Percentiles rank a stretch among this genome's conserved stretches.
Conservation (phyloP, 352 stramenopile species). For the Globisporangium nodosum region DNA sequence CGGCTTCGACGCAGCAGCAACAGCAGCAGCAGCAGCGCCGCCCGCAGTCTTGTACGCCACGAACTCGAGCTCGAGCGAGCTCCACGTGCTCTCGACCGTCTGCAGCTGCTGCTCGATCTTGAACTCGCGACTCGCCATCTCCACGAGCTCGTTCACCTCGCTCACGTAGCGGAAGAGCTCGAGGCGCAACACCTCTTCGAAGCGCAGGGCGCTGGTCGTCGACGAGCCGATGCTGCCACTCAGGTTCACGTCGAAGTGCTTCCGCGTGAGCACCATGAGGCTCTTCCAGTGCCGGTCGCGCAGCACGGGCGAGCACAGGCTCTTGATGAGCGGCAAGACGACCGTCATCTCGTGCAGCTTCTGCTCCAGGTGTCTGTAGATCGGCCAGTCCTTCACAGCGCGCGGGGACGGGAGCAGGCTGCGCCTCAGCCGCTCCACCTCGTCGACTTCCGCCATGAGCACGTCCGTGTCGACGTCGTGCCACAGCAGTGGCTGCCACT, state of each 20-base stretch:
- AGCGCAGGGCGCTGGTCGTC: conserved; percentile 44
- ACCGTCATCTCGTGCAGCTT: conserved; percentile 90
- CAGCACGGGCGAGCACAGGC: conserved; percentile 85
- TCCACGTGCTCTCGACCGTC: conserved; percentile 90
- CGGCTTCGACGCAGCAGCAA: not conserved
- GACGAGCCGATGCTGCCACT: not conserved
- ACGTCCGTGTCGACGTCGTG: conserved; percentile 84
- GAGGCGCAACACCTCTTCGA: conserved; percentile 92
- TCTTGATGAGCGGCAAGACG: conserved; percentile 88
- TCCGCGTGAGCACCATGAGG: conserved; percentile 80
- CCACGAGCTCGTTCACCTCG: conserved; percentile 93
- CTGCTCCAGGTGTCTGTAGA: conserved; percentile 90
- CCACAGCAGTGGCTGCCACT: conserved; percentile 89
- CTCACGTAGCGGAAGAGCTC: conserved; percentile 91
- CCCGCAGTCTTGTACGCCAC: conserved; percentile 80
- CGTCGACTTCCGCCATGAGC: conserved; percentile 89
- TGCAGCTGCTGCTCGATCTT: conserved; percentile 97
- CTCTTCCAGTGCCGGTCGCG: conserved; percentile 87
- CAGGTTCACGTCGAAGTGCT: conserved; percentile 75
- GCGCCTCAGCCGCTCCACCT: conserved; percentile 50
- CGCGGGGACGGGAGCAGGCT: conserved; percentile 44
- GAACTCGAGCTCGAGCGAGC: conserved; percentile 89
- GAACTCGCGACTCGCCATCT: conserved; percentile 94
- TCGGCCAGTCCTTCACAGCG: conserved; percentile 88
- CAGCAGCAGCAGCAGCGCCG: conserved; percentile 6